Percentiles rank a stretch among this genome's conserved stretches.
These are phyloP conservation scores for Eudorina sp. DNA, from an alignment of 139 green algal genomes.

Conservation along the genomic window DNA sequence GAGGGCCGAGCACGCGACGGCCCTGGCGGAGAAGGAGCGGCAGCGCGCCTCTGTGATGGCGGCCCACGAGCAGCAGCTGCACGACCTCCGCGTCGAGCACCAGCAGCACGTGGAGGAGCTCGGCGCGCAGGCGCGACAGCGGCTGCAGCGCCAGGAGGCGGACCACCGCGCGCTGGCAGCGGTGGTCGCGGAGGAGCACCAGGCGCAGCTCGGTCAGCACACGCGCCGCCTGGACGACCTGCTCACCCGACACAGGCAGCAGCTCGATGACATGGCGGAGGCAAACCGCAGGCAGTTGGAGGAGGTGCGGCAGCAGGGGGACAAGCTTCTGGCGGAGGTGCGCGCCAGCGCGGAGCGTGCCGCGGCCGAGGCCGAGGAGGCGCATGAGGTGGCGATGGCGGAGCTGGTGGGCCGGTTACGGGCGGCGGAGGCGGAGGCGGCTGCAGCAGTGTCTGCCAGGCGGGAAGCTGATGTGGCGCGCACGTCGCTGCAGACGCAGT, in stretches of 20 bases:
- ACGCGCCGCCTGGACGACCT: constrained; percentile 1
- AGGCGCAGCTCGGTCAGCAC: not conserved
- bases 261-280: constrained; percentile 20
- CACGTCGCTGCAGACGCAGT: not conserved
- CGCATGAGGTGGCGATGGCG: not conserved
- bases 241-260: not conserved
- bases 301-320: not conserved
- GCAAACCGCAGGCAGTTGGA: not conserved
- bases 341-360: not conserved
- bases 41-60: not conserved
- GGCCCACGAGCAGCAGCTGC: constrained; percentile 1
- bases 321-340: not conserved
- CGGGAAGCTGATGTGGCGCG: not conserved
- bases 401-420: not conserved
- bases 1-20: not conserved
- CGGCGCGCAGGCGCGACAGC: not conserved
- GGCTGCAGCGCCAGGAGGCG: not conserved
- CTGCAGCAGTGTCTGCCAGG: not conserved
- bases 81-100: not conserved
- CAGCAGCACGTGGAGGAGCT: constrained; percentile 8
- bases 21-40: not conserved
- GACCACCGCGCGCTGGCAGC: not conserved
- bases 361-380: not conserved
- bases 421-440: not conserved
- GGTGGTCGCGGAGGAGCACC: constrained; percentile 27